Base-by-base conservation (phyloP, 169 alveolate genomes). In the Eimeria tenella region DNA sequence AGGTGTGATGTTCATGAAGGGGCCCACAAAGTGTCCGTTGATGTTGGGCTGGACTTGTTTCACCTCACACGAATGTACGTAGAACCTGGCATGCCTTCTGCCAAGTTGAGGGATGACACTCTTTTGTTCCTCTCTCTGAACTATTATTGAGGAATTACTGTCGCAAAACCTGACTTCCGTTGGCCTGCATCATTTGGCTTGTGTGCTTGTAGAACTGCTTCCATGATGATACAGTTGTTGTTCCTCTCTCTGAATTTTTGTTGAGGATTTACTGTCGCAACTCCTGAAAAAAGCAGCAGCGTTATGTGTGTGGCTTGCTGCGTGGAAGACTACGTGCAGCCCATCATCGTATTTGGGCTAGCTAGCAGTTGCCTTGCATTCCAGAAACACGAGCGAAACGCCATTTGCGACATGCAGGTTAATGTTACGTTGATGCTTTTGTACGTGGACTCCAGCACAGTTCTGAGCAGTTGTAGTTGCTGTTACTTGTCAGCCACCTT, bases 111-210 rank as follows among this genome's bases (percentile, higher is more conserved):
- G 73, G 89, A 81, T 81, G 89, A 81, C 1, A 81, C 49, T 23
- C 10, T 81, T 81, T 81, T 81, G 89, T 81, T 81, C 89, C 89
- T 81, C 89, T 81, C 89, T 81, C 87, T 77, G 87, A 77, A 55
- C 13, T 21, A 15, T 17, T 21, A 1, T 15, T 77, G 87, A 77
- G 87, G 87, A 77, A 25, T 77, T 77, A 77, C 87, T 77, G 87
- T 77, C 87, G 87, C 87, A 52, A 52, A 11, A 10, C 70, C 88
- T 79, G 88, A 79, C 49, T 15, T n/a, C 50, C 21, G 50, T 70
- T 77, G 87, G 52, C 56, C 1, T n/a, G 5, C 4, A 50, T 53
- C 58, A 2, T 7, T 73, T 73, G 21, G n/a, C n/a, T n/a, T n/a
- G n/a, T n/a, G n/a, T n/a, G n/a, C n/a, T n/a, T n/a, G n/a, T n/a